phyloP scores from a whole-genome alignment of 345 rosid species.

The Eucalyptus sideroxylon region DNA sequence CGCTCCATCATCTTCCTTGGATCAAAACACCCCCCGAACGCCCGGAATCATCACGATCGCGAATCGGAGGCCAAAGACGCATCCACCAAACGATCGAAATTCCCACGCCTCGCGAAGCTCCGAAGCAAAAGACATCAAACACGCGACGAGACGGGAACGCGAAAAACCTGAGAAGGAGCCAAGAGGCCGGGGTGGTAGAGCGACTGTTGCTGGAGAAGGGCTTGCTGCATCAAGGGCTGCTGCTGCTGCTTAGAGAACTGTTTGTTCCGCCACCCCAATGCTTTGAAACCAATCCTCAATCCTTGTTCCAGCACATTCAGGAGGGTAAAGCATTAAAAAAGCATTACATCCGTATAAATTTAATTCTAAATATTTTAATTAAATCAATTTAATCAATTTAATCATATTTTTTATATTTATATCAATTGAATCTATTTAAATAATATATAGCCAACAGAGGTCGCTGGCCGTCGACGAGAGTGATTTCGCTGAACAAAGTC shows the following conservation, averaged over 20 bases:
- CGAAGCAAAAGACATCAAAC: background rate
- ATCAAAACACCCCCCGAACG: background rate
- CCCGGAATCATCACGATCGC: background rate
- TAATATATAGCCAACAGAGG: too few relatives aligned
- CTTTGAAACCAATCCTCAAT: too few relatives aligned
- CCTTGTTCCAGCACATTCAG: too few relatives aligned
- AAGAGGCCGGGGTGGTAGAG: slow-evolving; percentile 83
- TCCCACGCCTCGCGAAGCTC: background rate
- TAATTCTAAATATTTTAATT: too few relatives aligned
- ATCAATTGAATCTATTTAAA: too few relatives aligned
- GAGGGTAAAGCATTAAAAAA: too few relatives aligned
- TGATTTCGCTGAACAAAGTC: too few relatives aligned
- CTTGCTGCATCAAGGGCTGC: slow-evolving; percentile 80
- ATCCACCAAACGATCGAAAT: background rate
- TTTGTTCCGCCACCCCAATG: background rate
- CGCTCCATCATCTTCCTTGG: background rate
- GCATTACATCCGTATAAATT: too few relatives aligned
- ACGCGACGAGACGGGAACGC: background rate
- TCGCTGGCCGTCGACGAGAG: too few relatives aligned
- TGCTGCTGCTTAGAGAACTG: slow-evolving; percentile 13
- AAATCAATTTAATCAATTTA: too few relatives aligned
- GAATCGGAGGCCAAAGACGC: background rate
- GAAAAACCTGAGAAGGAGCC: slow-evolving; percentile 19
- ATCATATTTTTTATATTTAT: too few relatives aligned
- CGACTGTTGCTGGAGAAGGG: slow-evolving; percentile 88